A percentile compares a stretch with the other conserved stretches of the same genome.
phyloP scores from a whole-genome alignment of 1,284 basidiomycete species.

The Volvariella volvacea region DNA sequence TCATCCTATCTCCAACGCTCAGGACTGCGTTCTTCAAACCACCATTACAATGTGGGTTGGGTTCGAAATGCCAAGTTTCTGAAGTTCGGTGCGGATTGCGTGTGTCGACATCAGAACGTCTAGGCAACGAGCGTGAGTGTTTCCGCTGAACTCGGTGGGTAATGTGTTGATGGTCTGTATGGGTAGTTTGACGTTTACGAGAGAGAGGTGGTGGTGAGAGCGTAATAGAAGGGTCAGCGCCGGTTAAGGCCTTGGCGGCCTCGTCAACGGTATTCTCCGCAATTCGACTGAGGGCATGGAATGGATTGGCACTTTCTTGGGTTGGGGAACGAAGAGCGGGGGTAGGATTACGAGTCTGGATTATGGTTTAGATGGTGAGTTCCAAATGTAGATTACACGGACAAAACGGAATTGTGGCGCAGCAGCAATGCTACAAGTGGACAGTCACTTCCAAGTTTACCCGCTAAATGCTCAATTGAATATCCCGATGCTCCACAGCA shows the following conservation, averaged over 20 bases:
- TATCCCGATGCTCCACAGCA: too few relatives aligned
- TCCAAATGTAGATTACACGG: slow-evolving; percentile 1
- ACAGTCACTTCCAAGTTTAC: too few relatives aligned
- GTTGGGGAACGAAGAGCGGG: slow-evolving; percentile 25
- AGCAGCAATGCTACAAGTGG: too few relatives aligned
- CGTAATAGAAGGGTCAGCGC: slow-evolving; percentile 6
- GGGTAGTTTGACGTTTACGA: slow-evolving; percentile 34
- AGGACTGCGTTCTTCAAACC: slow-evolving; percentile 76
- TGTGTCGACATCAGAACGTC: slow-evolving; percentile 22
- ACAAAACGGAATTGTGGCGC: too few relatives aligned
- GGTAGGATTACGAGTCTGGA: slow-evolving; percentile 24
- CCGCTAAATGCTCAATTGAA: too few relatives aligned
- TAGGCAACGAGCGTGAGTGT: slow-evolving; percentile 45
- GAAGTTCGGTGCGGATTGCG: slow-evolving; percentile 14
- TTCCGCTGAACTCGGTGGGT: slow-evolving; percentile 36
- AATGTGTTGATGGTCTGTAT: slow-evolving; percentile 22
- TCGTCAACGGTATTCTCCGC: slow-evolving; percentile 11
- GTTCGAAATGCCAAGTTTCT: slow-evolving; percentile 54
- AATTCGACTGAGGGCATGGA: slow-evolving; percentile 27
- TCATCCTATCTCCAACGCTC: slow-evolving; percentile 47
- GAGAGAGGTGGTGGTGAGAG: slow-evolving; percentile 14
- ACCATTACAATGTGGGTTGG: slow-evolving; percentile 71
- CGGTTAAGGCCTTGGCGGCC: not conserved
- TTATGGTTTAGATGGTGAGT: not conserved
- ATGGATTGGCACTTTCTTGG: slow-evolving; percentile 30